These are phyloP conservation scores for Scheffersomyces stipitis DNA, from an alignment of 805 yeast species.

Conservation along the genomic window DNA sequence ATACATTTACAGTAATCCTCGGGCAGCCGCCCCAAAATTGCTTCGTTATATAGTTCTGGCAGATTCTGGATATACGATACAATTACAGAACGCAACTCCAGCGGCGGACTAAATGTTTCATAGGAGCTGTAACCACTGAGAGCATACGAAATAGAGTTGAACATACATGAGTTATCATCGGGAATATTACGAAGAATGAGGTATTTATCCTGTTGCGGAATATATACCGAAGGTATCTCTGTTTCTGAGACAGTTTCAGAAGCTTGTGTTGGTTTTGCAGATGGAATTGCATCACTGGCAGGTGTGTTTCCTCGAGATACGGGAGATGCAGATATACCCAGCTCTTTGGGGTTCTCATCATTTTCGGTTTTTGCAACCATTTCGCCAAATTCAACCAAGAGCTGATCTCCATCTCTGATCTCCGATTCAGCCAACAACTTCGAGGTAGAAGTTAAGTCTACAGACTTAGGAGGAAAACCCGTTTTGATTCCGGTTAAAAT, in stretches of 20 bases:
- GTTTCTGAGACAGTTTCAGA: conserved; percentile 3
- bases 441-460: conserved; percentile 27
- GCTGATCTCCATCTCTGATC: conserved; percentile 58
- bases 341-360: background rate
- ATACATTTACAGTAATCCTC: conserved; percentile 64
- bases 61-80: conserved; percentile 44
- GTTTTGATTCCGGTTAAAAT: conserved; percentile 31
- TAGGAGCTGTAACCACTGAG: conserved; percentile 28
- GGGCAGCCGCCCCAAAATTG: conserved; percentile 53
- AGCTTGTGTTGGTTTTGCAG: conserved; percentile 1
- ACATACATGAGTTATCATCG: conserved; percentile 78
- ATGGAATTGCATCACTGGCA: background rate
- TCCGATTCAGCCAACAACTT: conserved; percentile 41
- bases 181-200: conserved; percentile 59
- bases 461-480: conserved; percentile 63
- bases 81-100: conserved; percentile 53
- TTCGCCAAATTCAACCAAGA: conserved; percentile 35
- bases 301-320: conserved; percentile 5
- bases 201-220: conserved; percentile 23
- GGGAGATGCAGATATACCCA: conserved; percentile 1
- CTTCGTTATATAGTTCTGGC: conserved; percentile 47
- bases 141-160: conserved; percentile 62
- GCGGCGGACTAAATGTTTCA: conserved; percentile 43
- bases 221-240: conserved; percentile 26
- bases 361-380: background rate